Conservation (phyloP, 192 early-diverging fungal species). For the Allomyces macrogynus region DNA sequence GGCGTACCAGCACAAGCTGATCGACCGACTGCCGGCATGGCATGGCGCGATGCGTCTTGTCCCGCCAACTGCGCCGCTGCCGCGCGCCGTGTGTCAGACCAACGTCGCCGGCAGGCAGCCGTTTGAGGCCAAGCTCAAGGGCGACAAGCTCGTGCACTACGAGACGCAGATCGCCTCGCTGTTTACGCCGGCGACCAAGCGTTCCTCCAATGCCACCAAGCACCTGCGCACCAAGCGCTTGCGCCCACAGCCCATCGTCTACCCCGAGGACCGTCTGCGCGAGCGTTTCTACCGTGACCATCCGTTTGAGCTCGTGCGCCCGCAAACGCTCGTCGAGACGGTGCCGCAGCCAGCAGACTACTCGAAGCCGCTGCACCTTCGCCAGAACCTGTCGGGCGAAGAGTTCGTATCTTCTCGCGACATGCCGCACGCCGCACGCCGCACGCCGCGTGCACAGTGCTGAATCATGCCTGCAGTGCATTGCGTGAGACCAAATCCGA, state of each 20-base stretch:
- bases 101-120: background rate
- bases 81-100: background rate
- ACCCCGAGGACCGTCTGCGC: slow-evolving; percentile 75
- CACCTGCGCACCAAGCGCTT: slow-evolving; percentile 36
- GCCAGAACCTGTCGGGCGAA: slow-evolving; percentile 53
- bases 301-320: slow-evolving; percentile 66
- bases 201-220: slow-evolving; percentile 5
- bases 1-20: background rate
- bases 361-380: slow-evolving; percentile 21
- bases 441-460: too few species aligned
- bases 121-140: background rate
- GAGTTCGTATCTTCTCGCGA: slow-evolving; percentile 29
- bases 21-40: background rate
- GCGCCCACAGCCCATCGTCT: slow-evolving; percentile 51
- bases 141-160: background rate
- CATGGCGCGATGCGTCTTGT: background rate
- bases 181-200: background rate
- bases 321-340: slow-evolving; percentile 46
- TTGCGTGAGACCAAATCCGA: too few species aligned
- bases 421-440: too few species aligned
- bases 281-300: slow-evolving; percentile 76
- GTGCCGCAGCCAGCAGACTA: slow-evolving; percentile 33
- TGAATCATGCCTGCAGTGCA: too few species aligned
- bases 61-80: background rate
- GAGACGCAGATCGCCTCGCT: background rate